phyloP scores from a whole-genome alignment of 2,329 filamentous ascomycete genomes.

The Xylaria sp. region DNA sequence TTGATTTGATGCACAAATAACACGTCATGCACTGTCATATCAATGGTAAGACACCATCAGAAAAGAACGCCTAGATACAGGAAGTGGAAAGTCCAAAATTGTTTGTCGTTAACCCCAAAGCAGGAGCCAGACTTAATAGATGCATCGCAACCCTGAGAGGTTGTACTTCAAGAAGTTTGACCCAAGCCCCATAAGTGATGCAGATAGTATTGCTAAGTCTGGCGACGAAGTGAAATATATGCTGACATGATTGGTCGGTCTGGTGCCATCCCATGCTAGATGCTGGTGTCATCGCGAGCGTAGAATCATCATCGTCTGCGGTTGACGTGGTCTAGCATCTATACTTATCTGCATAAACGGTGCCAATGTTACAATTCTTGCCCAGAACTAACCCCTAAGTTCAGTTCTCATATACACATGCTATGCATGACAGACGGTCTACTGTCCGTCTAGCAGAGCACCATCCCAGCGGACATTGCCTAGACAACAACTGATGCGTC shows the following conservation, averaged over 20 bases:
- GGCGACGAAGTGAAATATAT: slow-evolving; percentile 47
- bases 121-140: slow-evolving; percentile 40
- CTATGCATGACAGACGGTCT: slow-evolving; percentile 35
- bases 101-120: slow-evolving; percentile 40
- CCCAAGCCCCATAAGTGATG: slow-evolving; percentile 34
- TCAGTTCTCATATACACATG: slow-evolving; percentile 37
- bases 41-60: slow-evolving; percentile 33
- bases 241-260: slow-evolving; percentile 29
- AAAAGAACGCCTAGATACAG: slow-evolving; percentile 44
- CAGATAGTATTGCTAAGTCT: slow-evolving; percentile 36
- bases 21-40: slow-evolving; percentile 24
- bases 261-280: slow-evolving; percentile 32
- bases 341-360: slow-evolving; percentile 27
- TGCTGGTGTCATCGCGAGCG: slow-evolving; percentile 30
- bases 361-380: slow-evolving; percentile 26
- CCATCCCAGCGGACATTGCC: slow-evolving; percentile 14
- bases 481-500: slow-evolving; percentile 47
- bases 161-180: slow-evolving; percentile 35
- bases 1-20: slow-evolving; percentile 17
- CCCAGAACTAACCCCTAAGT: slow-evolving; percentile 21
- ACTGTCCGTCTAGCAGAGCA: slow-evolving; percentile 30
- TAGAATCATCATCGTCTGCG: slow-evolving; percentile 41
- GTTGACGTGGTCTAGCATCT: slow-evolving; percentile 32
- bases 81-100: slow-evolving; percentile 43
- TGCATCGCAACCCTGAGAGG: slow-evolving; percentile 27